A percentile compares a stretch with the other conserved stretches of the same genome.
phyloP scores from a whole-genome alignment of 495 filamentous ascomycete genomes.

The Penicillium goetzii region DNA sequence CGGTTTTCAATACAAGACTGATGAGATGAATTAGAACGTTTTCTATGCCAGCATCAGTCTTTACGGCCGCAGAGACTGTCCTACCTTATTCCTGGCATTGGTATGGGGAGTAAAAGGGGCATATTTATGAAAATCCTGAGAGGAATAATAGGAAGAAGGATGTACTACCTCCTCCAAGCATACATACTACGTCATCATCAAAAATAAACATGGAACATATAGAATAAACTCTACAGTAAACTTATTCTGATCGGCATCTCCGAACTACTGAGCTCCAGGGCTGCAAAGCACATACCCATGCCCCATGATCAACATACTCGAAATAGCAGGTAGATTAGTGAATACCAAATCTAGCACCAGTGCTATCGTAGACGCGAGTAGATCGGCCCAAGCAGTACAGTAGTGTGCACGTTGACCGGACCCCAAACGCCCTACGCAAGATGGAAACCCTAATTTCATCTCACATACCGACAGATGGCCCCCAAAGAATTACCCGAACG shows the following conservation, averaged over 20 bases:
- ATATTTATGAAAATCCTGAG: no score
- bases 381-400: not conserved
- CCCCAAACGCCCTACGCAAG: constrained; percentile 1
- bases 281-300: not conserved
- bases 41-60: no score
- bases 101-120: no score
- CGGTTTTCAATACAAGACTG: no score
- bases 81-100: no score
- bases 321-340: not conserved
- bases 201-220: not conserved
- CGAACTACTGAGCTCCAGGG: not conserved
- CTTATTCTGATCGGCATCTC: not conserved
- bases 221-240: not conserved
- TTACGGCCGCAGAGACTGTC: no score
- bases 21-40: no score
- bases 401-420: not conserved
- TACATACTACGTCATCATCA: not conserved
- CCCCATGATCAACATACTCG: not conserved
- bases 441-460: not conserved
- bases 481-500: not conserved
- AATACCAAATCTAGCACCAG: not conserved
- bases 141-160: no score
- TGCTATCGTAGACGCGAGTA: constrained; percentile 2
- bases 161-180: no score
- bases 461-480: not conserved